Conservation (phyloP, 75 land plant species). For the Selaginella tamariscina region DNA sequence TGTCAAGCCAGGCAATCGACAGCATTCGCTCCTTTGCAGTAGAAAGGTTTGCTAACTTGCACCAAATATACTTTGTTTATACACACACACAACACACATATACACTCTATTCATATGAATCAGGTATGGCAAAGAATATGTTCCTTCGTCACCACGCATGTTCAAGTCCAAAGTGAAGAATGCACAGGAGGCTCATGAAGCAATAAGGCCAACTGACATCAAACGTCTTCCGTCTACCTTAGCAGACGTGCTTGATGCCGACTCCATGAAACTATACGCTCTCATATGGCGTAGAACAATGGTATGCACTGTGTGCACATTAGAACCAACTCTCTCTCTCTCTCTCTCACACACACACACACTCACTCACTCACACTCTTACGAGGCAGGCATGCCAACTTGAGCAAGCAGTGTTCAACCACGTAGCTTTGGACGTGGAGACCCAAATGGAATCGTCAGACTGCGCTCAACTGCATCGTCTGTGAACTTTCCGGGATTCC, state of each 20-base stretch:
- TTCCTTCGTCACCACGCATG: conserved; percentile 29
- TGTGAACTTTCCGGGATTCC: conserved; percentile 54
- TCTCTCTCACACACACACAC: no score
- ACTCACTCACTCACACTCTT: no score
- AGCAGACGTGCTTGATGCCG: conserved; percentile 55
- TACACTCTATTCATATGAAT: conserved; percentile 12
- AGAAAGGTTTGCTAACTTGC: no score
- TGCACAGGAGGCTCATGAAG: conserved; percentile 99
- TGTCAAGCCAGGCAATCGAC: conserved; percentile 57
- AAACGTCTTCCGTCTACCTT: conserved; percentile 62
- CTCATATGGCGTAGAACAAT: conserved; percentile 85
- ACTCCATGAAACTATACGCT: conserved; percentile 67
- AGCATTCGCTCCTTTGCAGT: conserved; percentile 42
- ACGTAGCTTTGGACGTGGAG: conserved; percentile 52
- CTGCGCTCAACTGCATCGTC: conserved; percentile 46
- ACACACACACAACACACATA: no score
- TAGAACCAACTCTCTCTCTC: no score
- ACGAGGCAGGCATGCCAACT: conserved; percentile 95
- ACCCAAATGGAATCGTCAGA: conserved; percentile 19
- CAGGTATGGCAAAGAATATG: conserved; percentile 70
- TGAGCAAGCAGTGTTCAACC: conserved; percentile 44
- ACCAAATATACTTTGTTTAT: no score
- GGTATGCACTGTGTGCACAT: no score
- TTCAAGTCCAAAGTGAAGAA: conserved; percentile 74
- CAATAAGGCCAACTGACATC: conserved; percentile 90